Percentiles rank a stretch among this genome's conserved stretches.
Conservation (phyloP, 2,329 filamentous ascomycete species). For the Salinomyces thailandicus region DNA sequence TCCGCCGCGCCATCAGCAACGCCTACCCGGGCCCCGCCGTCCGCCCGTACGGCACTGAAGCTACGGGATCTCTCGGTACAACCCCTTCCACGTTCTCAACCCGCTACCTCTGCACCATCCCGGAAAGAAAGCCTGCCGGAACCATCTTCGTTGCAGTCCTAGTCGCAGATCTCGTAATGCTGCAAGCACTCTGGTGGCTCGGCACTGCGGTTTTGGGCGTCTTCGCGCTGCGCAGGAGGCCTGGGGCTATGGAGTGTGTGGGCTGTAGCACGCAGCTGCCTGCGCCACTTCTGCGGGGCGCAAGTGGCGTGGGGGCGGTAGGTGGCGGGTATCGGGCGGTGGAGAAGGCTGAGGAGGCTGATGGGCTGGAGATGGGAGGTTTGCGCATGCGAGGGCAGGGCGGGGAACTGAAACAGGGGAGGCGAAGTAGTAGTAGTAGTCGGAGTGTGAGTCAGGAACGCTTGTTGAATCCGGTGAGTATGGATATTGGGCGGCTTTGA, state of each 20-base stretch:
- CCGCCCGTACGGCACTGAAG: conserved; percentile 2
- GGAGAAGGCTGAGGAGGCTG: no score
- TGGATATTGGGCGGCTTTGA: conserved; percentile 3
- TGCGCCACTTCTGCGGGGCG: no score
- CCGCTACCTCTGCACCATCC: conserved; percentile 13
- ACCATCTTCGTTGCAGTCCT: conserved; percentile 11
- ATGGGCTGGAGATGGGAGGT: no score
- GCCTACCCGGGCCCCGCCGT: conserved; percentile 4
- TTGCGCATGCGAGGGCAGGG: no score
- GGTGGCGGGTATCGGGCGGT: not conserved
- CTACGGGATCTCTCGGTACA: conserved; percentile 5
- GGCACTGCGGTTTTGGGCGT: conserved; percentile 4
- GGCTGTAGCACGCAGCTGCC: conserved; percentile 1
- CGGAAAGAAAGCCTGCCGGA: conserved; percentile 8
- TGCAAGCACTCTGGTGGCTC: conserved; percentile 12
- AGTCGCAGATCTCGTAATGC: conserved; percentile 12
- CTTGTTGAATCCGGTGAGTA: conserved; percentile 2
- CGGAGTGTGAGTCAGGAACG: conserved; percentile 5
- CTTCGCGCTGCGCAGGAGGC: not conserved
- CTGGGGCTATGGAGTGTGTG: conserved; percentile 1
- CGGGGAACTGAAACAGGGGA: no score
- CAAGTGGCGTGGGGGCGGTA: no score
- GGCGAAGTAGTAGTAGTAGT: not conserved
- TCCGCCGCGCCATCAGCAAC: conserved; percentile 3
- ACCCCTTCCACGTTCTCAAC: conserved; percentile 8